Conservation (phyloP, 1,284 basidiomycete species). For the Moesziomyces antarcticus region DNA sequence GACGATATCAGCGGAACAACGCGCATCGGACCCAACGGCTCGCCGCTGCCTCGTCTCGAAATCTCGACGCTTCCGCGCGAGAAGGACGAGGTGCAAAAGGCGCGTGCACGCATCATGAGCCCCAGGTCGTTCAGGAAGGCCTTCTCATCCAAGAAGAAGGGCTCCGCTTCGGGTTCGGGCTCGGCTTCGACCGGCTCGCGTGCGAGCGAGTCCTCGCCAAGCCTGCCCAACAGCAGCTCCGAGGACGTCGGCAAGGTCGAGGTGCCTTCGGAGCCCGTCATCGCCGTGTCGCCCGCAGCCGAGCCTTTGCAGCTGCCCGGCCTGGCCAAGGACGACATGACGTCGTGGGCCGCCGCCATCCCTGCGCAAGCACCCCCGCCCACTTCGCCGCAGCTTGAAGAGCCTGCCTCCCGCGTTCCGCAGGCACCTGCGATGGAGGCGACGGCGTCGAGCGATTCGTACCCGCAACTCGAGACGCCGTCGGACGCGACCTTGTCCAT, state of each 20-base stretch:
- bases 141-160: slow-evolving; percentile 34
- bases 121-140: slow-evolving; percentile 39
- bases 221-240: slow-evolving; percentile 28
- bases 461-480: slow-evolving; percentile 5
- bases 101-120: slow-evolving; percentile 30
- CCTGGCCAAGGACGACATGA: slow-evolving; percentile 21
- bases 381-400: slow-evolving; percentile 4
- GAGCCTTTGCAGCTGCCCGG: slow-evolving; percentile 3
- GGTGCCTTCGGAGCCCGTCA: slow-evolving; percentile 1
- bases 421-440: slow-evolving; percentile 16
- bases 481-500: background rate
- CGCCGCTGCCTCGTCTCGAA: slow-evolving; percentile 21
- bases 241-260: slow-evolving; percentile 27
- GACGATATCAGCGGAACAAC: background rate
- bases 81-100: slow-evolving; percentile 28
- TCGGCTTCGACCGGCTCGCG: slow-evolving; percentile 5
- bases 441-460: slow-evolving; percentile 17
- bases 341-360: slow-evolving; percentile 25
- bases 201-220: slow-evolving; percentile 16
- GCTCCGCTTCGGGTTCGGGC: slow-evolving; percentile 10
- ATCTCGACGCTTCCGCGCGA: slow-evolving; percentile 36
- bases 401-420: background rate
- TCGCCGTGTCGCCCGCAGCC: background rate
- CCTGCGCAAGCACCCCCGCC: slow-evolving; percentile 20
- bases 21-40: background rate